phyloP scores from a whole-genome alignment of 1,284 basidiomycete genomes.

The Pseudozyma tsukubaensis region DNA sequence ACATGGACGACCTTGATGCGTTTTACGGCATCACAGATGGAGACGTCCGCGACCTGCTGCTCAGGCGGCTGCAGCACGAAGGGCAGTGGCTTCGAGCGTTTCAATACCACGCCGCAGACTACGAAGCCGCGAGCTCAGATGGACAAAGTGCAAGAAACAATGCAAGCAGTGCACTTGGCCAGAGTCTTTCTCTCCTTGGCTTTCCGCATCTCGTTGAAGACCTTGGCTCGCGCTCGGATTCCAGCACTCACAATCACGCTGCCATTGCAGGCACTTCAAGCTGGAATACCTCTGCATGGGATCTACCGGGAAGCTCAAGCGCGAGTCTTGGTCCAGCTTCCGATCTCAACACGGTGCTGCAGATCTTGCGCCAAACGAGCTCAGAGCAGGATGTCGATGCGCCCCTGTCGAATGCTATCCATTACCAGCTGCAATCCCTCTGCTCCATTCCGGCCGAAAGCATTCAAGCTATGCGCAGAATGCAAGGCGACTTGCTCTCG shows the following conservation, averaged over 20 bases:
- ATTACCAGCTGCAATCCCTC: constrained; percentile 41
- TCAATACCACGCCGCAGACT: constrained; percentile 84
- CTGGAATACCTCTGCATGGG: constrained; percentile 92
- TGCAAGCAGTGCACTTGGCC: constrained; percentile 10
- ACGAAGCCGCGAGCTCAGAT: constrained; percentile 71
- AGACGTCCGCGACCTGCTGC: constrained; percentile 81
- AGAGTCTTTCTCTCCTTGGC: constrained; percentile 81
- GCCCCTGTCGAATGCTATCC: constrained; percentile 23
- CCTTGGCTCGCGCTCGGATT: constrained; percentile 14
- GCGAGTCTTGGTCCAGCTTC: constrained; percentile 58
- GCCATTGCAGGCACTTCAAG: constrained; percentile 72
- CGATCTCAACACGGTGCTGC: constrained; percentile 81
- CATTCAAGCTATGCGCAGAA: constrained; percentile 20
- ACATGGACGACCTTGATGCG: constrained; percentile 96
- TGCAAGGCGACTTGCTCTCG: constrained; percentile 44
- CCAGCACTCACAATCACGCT: neutral
- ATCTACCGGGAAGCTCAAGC: constrained; percentile 69
- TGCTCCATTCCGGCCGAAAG: constrained; percentile 38
- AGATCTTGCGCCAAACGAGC: constrained; percentile 73
- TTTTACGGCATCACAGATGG: constrained; percentile 89
- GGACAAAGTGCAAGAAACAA: neutral
- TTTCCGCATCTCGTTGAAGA: constrained; percentile 82
- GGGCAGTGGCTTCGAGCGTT: constrained; percentile 91
- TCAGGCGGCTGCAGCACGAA: constrained; percentile 90
- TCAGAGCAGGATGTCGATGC: constrained; percentile 22